Base-by-base conservation (phyloP, 768 basidiomycete species). In the Boletellus ananas region DNA sequence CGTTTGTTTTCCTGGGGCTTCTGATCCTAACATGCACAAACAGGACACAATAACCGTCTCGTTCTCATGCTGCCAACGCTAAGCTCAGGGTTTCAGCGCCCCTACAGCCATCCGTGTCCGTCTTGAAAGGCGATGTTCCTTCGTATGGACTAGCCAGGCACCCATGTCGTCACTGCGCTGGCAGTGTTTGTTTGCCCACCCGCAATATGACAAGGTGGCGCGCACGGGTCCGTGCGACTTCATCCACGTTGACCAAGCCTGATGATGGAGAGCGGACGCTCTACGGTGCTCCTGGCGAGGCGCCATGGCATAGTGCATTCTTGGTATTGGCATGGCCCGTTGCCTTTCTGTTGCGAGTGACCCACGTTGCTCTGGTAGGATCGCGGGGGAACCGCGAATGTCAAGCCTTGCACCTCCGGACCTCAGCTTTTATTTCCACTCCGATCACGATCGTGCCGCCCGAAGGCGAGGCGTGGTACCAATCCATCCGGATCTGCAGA, bases 1-100 rank as follows among this genome's bases (percentile, higher is more conserved):
- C 14, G 9, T 33, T 54, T 65, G 56, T 63, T 65, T 65, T 51
- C 52, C 47, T 33, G 41, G 18, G 53, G 45, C 63, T 55, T 64
- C 52, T 58, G 56, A 66, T 60, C 64, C 61, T 64, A 64, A 66
- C 58, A 64, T n/a, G 16, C 21, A 16, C 54, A 64, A 65, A 63
- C 11, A 65, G 10, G 10, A 12, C 13, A 16, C 50, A 56, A 65
- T 40, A 62, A 34, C 1, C 7, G 0, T 11, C 25, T 13, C 9
- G 29, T 36, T 38, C 27, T 34, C 37, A n/a, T 12, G 3, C 34
- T 25, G 34, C 35, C 17, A 9, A 13, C 43, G 27, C 34, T 34
- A 10, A 11, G 29, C 29, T 9, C 47, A 43, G 40, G 46, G 45
- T 35, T 34, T n/a, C 31, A 36, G 18, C 49, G 21, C 29, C 13